Percentiles rank a stretch among this genome's conserved stretches.
Evolutionary conservation across 2,329 filamentous ascomycete species (phyloP).

Genomic region (Tolypocladium cylindrosporum): DNA sequence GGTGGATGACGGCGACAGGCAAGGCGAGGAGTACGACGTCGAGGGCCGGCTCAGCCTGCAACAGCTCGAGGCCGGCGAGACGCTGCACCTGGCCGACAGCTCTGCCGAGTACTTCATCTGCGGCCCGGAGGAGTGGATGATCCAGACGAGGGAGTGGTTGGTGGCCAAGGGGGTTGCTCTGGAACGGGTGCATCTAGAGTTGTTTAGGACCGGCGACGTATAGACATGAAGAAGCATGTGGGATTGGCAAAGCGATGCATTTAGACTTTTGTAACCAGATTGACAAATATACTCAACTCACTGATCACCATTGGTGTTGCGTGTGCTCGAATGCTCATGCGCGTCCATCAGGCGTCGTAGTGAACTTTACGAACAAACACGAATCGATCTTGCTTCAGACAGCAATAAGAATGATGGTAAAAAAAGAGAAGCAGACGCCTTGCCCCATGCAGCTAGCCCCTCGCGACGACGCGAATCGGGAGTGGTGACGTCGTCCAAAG

Average conservation of each 20-base stretch:
- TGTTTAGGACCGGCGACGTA: conserved; percentile 47
- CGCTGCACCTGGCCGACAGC: conserved; percentile 41
- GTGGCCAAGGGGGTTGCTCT: conserved; percentile 39
- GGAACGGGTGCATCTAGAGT: conserved; percentile 51
- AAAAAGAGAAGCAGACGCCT: not conserved
- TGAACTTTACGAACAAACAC: not conserved
- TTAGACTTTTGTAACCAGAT: not conserved
- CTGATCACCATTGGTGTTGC: not conserved
- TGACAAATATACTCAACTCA: not conserved
- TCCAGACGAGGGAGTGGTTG: conserved; percentile 40
- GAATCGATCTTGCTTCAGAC: not conserved
- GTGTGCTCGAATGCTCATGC: too few species aligned
- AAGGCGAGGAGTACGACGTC: conserved; percentile 47
- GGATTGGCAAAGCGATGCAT: not conserved
- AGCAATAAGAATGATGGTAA: not conserved
- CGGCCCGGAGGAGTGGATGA: conserved; percentile 60
- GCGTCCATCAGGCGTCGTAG: too few species aligned
- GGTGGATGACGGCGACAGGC: conserved; percentile 27
- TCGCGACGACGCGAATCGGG: not conserved
- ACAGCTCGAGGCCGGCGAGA: conserved; percentile 35
- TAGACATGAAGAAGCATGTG: not conserved
- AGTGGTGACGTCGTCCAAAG: not conserved
- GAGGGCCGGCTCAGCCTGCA: conserved; percentile 44
- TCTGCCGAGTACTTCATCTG: conserved; percentile 58
- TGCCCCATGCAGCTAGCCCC: not conserved